Base-by-base conservation (phyloP, 352 stramenopile genomes). In the Globisporangium heterothallicum region DNA sequence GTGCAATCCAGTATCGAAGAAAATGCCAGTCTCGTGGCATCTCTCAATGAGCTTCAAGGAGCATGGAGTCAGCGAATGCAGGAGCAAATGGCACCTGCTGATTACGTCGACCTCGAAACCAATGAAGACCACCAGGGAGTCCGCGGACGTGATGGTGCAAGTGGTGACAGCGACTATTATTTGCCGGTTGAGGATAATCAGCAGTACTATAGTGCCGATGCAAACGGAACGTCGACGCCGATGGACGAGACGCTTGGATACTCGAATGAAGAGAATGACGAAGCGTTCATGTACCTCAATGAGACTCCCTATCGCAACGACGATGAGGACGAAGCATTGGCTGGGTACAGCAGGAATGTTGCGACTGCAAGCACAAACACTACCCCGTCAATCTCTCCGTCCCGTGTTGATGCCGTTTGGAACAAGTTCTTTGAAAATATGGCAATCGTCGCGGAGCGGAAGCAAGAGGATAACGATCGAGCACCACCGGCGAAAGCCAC, bases 381-480 rank as follows among this genome's bases (percentile, higher is more conserved):
- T n/a, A 42, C 38, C 3, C 50, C 55, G 2, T 42, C 47, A 0
- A 53, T 76, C 36, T 74, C 74, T 54, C 68, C 74, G 0, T 49
- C 66, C 2, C 63, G 77, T 3, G 74, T 89, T 6, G 72, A 67
- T 49, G 81, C 76, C 21, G 73, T 92, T 18, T 92, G 78, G 81
- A 87, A 81, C 48, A 66, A 65, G 16, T 92, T 92, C 49, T 92
- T 89, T 58, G 73, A 83, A 38, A 92, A 92, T 25, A 59, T 86
- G 49, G 71, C 47, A 12, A 45, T 44, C 4, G 32, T 38, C 10
- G 42, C 27, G 1, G 38, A 53, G 27, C 9, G 44, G n/a, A 25
- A n/a, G n/a, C n/a, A n/a, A n/a, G n/a, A n/a, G n/a, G n/a, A n/a
- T n/a, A n/a, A n/a, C n/a, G n/a, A n/a, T n/a, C n/a, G n/a, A 50